Percentiles rank a stretch among this genome's conserved stretches.
Evolutionary conservation across 23 red algal genomes (phyloP).

Genomic region (Gracilaria domingensis): DNA sequence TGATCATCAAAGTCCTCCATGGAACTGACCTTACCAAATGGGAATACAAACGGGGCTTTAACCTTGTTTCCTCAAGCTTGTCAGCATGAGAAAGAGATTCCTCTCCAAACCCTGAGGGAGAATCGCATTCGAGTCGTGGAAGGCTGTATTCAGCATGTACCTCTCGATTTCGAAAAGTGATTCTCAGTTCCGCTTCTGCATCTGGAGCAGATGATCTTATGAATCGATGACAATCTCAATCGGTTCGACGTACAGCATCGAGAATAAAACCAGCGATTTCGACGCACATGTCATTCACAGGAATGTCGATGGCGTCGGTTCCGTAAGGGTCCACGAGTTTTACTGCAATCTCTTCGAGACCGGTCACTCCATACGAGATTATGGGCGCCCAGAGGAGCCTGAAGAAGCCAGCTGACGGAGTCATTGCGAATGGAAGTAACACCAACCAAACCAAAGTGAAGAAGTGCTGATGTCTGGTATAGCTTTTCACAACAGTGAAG

Average conservation of each 20-base stretch:
- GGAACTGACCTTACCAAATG: constrained; percentile 40
- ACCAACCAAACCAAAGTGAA: constrained; percentile 47
- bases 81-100: neutral
- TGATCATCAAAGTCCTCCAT: constrained; percentile 18
- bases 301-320: constrained; percentile 39
- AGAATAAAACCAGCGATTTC: constrained; percentile 13
- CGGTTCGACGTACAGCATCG: neutral
- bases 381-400: constrained; percentile 55
- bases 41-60: constrained; percentile 7
- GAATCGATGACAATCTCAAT: constrained; percentile 18
- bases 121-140: neutral
- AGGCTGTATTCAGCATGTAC: neutral
- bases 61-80: neutral
- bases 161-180: neutral
- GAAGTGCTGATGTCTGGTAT: constrained; percentile 46
- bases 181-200: neutral
- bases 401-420: constrained; percentile 29
- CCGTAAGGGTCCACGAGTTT: constrained; percentile 50
- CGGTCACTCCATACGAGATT: constrained; percentile 49
- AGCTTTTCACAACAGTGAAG: constrained; percentile 49
- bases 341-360: constrained; percentile 38
- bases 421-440: constrained; percentile 53
- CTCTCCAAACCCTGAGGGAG: neutral
- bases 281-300: constrained; percentile 23
- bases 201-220: neutral